Percentiles rank a stretch among this genome's conserved stretches.
Conservation (phyloP, 495 filamentous ascomycete species). For the Pseudotulostoma volvatum region DNA sequence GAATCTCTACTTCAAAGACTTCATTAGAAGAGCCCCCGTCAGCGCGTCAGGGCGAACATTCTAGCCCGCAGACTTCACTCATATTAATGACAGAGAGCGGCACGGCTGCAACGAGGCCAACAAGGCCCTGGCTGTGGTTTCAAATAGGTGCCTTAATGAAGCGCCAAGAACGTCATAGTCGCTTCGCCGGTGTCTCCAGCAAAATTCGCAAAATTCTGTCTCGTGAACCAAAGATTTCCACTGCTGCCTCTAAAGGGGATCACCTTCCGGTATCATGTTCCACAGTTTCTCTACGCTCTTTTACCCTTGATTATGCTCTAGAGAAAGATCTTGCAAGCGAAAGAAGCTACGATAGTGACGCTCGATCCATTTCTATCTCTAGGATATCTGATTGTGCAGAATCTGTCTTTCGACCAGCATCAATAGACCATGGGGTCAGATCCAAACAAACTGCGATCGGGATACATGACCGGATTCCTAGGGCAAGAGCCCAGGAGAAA, state of each 20-base stretch:
- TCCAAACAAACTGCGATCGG: not conserved
- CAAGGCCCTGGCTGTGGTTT: not conserved
- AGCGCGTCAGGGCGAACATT: no score
- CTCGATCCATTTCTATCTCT: slow-evolving; percentile 22
- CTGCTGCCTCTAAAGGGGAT: slow-evolving; percentile 5
- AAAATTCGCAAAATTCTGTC: slow-evolving; percentile 24
- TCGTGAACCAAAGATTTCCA: slow-evolving; percentile 12
- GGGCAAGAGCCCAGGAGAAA: not conserved
- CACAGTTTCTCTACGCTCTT: slow-evolving; percentile 5
- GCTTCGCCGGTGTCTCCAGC: slow-evolving; percentile 13
- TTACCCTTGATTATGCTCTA: slow-evolving; percentile 7
- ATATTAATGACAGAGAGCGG: not conserved
- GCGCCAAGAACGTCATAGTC: slow-evolving; percentile 3
- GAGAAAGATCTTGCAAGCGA: slow-evolving; percentile 25
- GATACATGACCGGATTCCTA: not conserved
- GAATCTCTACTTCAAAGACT: no score
- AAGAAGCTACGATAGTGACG: slow-evolving; percentile 31
- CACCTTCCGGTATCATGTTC: slow-evolving; percentile 1
- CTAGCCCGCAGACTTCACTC: not conserved
- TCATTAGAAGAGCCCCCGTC: not conserved
- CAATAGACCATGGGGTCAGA: no score
- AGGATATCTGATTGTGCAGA: not conserved
- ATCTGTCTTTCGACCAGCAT: not conserved
- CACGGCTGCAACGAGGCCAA: not conserved
- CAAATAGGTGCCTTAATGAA: slow-evolving; percentile 2